Evolutionary conservation across 306 rosid genomes (phyloP).

Genomic region (Pterocarpus macrocarpus): DNA sequence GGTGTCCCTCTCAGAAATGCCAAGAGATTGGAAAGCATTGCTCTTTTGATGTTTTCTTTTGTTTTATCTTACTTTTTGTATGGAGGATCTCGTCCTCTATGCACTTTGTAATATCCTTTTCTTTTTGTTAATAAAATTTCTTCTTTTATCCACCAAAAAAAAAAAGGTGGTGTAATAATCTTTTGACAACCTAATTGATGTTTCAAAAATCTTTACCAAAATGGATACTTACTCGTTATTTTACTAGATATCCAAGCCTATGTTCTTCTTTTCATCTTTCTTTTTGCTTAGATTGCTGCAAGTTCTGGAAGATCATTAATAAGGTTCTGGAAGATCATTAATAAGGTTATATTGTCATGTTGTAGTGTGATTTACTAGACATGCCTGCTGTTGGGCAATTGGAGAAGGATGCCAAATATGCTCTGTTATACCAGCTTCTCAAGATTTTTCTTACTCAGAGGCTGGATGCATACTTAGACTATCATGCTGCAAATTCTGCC

Average conservation of each 20-base stretch:
- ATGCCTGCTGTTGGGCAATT: constrained; percentile 84
- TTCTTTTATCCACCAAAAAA: too few relatives aligned
- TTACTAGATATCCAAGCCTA: neutral
- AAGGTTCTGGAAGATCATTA: constrained; percentile 31
- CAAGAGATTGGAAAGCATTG: too few relatives aligned
- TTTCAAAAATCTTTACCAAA: neutral
- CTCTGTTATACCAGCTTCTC: constrained; percentile 81
- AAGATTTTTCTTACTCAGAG: constrained; percentile 85
- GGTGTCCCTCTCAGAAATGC: too few relatives aligned
- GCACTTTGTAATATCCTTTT: too few relatives aligned
- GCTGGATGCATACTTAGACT: constrained; percentile 85
- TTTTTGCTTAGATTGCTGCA: constrained; percentile 15
- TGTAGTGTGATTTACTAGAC: constrained; percentile 91
- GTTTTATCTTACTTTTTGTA: too few relatives aligned
- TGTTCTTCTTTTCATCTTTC: neutral
- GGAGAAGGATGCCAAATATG: constrained; percentile 91
- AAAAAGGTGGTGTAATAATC: neutral
- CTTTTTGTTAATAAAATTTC: too few relatives aligned
- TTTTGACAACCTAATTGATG: neutral
- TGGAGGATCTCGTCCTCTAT: too few relatives aligned
- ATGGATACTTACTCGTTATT: neutral
- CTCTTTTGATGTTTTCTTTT: too few relatives aligned
- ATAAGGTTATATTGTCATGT: constrained; percentile 32
- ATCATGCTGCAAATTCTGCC: constrained; percentile 77
- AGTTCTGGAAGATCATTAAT: constrained; percentile 29